phyloP scores from a whole-genome alignment of 768 basidiomycete species.

The Russula emetica region DNA sequence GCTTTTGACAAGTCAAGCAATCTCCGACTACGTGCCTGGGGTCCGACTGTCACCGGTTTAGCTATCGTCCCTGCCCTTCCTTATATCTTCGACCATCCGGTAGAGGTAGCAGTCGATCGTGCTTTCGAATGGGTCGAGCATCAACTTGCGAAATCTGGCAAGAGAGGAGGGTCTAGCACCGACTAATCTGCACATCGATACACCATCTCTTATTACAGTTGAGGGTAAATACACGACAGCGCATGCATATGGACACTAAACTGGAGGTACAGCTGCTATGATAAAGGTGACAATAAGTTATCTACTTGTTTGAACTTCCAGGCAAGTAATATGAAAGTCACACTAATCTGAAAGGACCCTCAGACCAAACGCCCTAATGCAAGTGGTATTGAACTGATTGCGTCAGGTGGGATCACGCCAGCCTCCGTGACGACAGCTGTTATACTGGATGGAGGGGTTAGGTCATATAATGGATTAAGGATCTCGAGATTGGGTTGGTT shows the following conservation, averaged over 20 bases:
- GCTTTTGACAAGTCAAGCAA: constrained; percentile 58
- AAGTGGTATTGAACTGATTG: constrained; percentile 78
- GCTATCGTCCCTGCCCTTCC: constrained; percentile 71
- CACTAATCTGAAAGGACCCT: constrained; percentile 1
- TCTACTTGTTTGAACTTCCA: constrained; percentile 11
- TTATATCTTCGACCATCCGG: constrained; percentile 75
- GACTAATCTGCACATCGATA: constrained; percentile 1
- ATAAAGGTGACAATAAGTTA: constrained; percentile 27
- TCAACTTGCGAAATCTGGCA: constrained; percentile 44
- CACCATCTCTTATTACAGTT: neutral
- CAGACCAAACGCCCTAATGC: constrained; percentile 46
- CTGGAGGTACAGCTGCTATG: neutral
- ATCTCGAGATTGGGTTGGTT: constrained; percentile 59
- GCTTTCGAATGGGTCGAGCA: constrained; percentile 69
- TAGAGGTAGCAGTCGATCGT: constrained; percentile 63
- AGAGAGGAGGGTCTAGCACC: constrained; percentile 32
- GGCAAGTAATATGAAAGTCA: neutral
- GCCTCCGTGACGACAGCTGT: constrained; percentile 98
- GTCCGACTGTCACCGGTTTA: constrained; percentile 69
- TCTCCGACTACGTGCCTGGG: constrained; percentile 62
- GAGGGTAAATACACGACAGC: neutral
- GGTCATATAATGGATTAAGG: constrained; percentile 86
- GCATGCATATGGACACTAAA: constrained; percentile 1
- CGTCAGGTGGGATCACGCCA: constrained; percentile 89
- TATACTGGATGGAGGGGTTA: constrained; percentile 87